Evolutionary conservation across 169 alveolate genomes (phyloP), one percentile per base, ranked within the genome.

Genomic region (Pseudocohnilembus persalinus): DNA sequence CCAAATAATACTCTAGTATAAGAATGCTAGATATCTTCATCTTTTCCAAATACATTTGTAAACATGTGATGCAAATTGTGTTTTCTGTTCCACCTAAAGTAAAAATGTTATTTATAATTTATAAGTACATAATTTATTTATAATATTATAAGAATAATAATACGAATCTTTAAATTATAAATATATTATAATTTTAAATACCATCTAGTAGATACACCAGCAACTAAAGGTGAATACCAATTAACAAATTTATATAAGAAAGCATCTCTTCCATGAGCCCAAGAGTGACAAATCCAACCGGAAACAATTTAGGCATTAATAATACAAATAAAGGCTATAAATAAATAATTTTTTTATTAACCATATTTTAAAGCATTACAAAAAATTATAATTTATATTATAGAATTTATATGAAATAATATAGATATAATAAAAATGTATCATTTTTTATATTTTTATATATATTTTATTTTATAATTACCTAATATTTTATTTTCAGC

Each of bases 201-300:
- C 68, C 89, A 85, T 34, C 78, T 64, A 35, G 89, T 33, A 20
- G 85, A 68, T 72, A 85, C 72, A 73, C 89, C 89, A 85, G 82
- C 85, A 25, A 85, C 73, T 26, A 85, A 78, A 25, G 85, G 85
- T 33, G 65, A 73, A 29, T 76, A 78, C 29, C 35, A 73, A 64
- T 84, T 32, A 24, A 63, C 82, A 28, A 85, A 33, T 64, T 79
- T 85, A 78, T 85, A 85, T 31, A 85, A 73, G 31, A 85, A 49
- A 6, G 85, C 82, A 31, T 85, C 72, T 85, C 89, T 72, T n/a
- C 73, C 79, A 68, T 85, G 89, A 73, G 77, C 79, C 30, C 75
- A 72, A 31, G 89, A 85, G 68, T 85, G 89, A 29, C 89, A 84
- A 73, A 76, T 29, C 89, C 89, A 85, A 72, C 87, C 87, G 15